phyloP scores from a whole-genome alignment of 805 yeast species.

The Yamadazyma sp. region DNA sequence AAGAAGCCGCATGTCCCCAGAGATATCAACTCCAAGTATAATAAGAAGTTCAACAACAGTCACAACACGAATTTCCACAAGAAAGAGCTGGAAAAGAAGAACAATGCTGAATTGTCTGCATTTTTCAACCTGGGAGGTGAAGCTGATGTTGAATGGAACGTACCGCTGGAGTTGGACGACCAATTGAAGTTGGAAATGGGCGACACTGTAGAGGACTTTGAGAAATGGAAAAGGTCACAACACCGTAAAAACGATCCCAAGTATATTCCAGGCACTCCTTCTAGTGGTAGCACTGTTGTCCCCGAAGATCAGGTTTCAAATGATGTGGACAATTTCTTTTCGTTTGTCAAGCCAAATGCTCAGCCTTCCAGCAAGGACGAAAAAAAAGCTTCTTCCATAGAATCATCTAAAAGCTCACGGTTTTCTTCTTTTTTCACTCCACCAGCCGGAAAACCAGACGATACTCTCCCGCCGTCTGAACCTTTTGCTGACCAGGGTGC shows the following conservation, averaged over 20 bases:
- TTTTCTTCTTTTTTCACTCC: conserved; percentile 35
- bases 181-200: conserved; percentile 40
- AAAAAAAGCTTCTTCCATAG: conserved; percentile 12
- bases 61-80: conserved; percentile 10
- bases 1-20: conserved; percentile 5
- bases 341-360: conserved; percentile 40
- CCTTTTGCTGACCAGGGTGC: conserved; percentile 4
- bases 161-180: conserved; percentile 26
- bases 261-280: conserved; percentile 7
- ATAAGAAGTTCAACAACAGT: conserved; percentile 14
- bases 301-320: conserved; percentile 22
- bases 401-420: conserved; percentile 31
- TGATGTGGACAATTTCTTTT: conserved; percentile 45
- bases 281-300: no score
- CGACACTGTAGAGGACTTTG: conserved; percentile 56
- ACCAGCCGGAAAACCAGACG: conserved; percentile 3
- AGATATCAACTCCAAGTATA: conserved; percentile 15
- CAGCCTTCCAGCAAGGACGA: conserved; percentile 21
- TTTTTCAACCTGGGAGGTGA: conserved; percentile 3
- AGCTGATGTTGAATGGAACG: conserved; percentile 38
- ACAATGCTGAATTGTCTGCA: conserved; percentile 3
- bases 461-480: no score
- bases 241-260: conserved; percentile 44
- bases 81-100: conserved; percentile 11
- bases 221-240: conserved; percentile 48